Evolutionary conservation across 352 stramenopile genomes (phyloP), one percentile per base, ranked within the genome.

Genomic region (Plasmopara muralis): DNA sequence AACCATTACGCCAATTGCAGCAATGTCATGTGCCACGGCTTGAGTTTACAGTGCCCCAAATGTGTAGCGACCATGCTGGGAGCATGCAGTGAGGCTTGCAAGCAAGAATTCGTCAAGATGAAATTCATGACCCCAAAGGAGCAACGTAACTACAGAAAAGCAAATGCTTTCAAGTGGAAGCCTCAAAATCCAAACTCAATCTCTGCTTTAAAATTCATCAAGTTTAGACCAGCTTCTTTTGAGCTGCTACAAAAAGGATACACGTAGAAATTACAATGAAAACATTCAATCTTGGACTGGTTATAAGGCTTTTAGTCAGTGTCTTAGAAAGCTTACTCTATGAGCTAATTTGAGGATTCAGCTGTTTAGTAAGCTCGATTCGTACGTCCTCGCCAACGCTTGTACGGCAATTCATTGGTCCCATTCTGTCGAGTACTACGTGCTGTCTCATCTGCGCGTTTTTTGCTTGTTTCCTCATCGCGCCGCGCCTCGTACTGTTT

Each of bases 401-500:
- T 85, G 28, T 76, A 70, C 0, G 70, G 70, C 15, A 68, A 70
- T 39, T 76, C 68, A 18, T 65, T 72, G 6, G 29, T 53, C 20
- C 49, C 53, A 47, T 64, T 67, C 34, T 66, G 39, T 43, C 66
- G 59, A 29, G 52, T 53, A 4, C 52, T 40, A 54, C 65, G 65
- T 25, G 51, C 34, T 25, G 50, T 39, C 28, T 66, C 68, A 16
- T 40, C 61, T 30, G 59, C 42, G 0, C 62, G 56, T 48, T 85
- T 85, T 55, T 85, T 86, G n/a, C 50, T 60, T 6, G 60, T 39
- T 45, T 88, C 74, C 41, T 85, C 74, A 41, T 83, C 67, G 40
- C 76, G 66, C 13, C 80, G 70, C 14, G 66, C 66, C 58, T 87
- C 77, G 55, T 89, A 89, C 47, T 77, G 71, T 10, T 75, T 61